A percentile compares a stretch with the other conserved stretches of the same genome.
phyloP scores from a whole-genome alignment of 345 rosid genomes.

The Gossypium anomalum region DNA sequence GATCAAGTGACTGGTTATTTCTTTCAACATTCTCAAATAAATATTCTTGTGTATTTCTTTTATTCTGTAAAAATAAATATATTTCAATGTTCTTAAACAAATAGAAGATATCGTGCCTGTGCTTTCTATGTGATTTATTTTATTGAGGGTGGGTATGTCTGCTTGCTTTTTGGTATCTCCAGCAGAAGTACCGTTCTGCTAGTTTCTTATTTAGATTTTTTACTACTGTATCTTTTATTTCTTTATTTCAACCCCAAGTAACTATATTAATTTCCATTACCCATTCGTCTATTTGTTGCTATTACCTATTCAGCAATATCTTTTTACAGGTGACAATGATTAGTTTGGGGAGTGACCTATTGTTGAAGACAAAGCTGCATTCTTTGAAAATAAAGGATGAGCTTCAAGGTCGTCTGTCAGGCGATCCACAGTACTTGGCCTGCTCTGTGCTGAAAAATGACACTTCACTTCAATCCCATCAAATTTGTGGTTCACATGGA shows the following conservation, averaged over 20 bases:
- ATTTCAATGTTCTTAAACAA: neutral
- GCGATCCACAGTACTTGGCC: slow-evolving; percentile 59
- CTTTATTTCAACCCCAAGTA: neutral
- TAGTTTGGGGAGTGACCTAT: slow-evolving; percentile 60
- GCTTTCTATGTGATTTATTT: neutral
- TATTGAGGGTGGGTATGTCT: neutral
- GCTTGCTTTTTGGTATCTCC: neutral
- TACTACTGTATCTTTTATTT: neutral
- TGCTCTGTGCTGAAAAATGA: slow-evolving; percentile 73
- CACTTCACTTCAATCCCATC: slow-evolving; percentile 34
- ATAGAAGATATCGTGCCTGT: neutral
- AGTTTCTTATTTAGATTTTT: neutral
- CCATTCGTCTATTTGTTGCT: slow-evolving; percentile 9
- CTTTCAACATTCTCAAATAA: neutral
- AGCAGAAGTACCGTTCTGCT: neutral
- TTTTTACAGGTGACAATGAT: slow-evolving; percentile 65
- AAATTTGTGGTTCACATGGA: slow-evolving; percentile 30
- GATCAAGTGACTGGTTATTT: neutral
- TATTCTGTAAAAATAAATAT: neutral
- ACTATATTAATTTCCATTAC: neutral
- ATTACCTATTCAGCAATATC: slow-evolving; percentile 1
- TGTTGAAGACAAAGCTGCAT: slow-evolving; percentile 80
- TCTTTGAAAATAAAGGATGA: slow-evolving; percentile 87
- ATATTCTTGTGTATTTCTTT: neutral
- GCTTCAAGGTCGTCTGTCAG: slow-evolving; percentile 63